Base-by-base conservation (phyloP, 345 rosid genomes). In the Dovyalis caffra region DNA sequence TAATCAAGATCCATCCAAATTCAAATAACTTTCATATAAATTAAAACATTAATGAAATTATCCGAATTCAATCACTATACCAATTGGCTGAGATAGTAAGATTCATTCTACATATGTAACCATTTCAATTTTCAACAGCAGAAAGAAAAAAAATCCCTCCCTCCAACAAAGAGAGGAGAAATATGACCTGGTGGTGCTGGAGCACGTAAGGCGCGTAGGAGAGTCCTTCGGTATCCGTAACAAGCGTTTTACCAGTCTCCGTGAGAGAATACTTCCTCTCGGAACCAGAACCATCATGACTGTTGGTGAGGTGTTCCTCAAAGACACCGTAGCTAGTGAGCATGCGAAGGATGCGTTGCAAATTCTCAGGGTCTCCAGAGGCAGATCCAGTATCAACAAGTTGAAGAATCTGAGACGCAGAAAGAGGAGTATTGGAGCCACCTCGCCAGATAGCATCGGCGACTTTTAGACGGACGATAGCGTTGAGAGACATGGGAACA, bases 401-500 rank as follows among this genome's bases (percentile, higher is more conserved):
- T 8, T 90, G 56, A 80, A 95, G 90, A 76, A 94, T 92, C 85
- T 94, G 83, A 47, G 88, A 65, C 79, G 97, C 88, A 73, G 97
- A 82, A 82, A 92, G 85, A 7, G 98, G 97, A 57, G 79, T 29
- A 78, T 94, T 94, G 79, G 82, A 82, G 23, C 97, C 98, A 61
- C 74, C 80, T 74, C 88, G 87, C 98, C 98, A 94, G 77, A 94
- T 86, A 65, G 90, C 93, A 74, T 94, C 97, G 26, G 97, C 85
- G 26, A 92, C 87, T 73, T 90, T 88, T 68, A 94, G 89, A 47
- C 88, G 85, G 6, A 89, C 90, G 73, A 84, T 73, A 63, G 99
- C 99, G 77, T 86, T 85, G 49, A 94, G 93, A 12, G 92, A 90
- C 99, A 92, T 92, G 40, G 97, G 97, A 25, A 94, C 95, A 74